Percentiles rank a stretch among this genome's conserved stretches.
phyloP scores from a whole-genome alignment of 2,329 filamentous ascomycete genomes.

The Ceratocystis lukuohia region DNA sequence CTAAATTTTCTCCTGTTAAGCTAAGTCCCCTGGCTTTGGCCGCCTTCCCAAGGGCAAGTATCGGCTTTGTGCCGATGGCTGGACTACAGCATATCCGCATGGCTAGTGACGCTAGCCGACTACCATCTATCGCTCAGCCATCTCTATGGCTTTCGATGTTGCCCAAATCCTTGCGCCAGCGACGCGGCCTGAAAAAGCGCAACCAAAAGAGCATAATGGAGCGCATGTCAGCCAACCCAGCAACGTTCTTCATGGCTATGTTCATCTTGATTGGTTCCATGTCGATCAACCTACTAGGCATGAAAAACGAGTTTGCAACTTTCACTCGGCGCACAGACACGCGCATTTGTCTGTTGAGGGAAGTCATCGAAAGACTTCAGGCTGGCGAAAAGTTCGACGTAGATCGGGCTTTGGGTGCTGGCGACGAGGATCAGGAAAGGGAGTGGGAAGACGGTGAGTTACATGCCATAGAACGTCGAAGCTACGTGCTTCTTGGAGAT shows the following conservation, averaged over 20 bases:
- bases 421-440: slow-evolving; percentile 57
- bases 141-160: slow-evolving; percentile 59
- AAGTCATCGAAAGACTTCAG: slow-evolving; percentile 59
- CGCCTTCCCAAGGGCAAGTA: neutral
- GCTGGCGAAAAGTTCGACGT: slow-evolving; percentile 72
- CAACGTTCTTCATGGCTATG: slow-evolving; percentile 69
- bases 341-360: slow-evolving; percentile 60
- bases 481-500: neutral
- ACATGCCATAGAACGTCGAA: neutral
- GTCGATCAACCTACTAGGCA: slow-evolving; percentile 77
- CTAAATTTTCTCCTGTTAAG: neutral
- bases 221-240: slow-evolving; percentile 44
- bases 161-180: slow-evolving; percentile 47
- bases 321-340: slow-evolving; percentile 66
- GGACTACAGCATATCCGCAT: neutral
- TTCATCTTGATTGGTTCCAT: slow-evolving; percentile 86
- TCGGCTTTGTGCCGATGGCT: neutral
- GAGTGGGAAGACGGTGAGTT: slow-evolving; percentile 75
- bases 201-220: slow-evolving; percentile 23
- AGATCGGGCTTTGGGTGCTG: slow-evolving; percentile 65
- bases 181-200: neutral
- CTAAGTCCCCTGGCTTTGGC: neutral
- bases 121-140: slow-evolving; percentile 40
- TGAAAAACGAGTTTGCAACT: slow-evolving; percentile 61
- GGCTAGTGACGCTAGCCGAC: slow-evolving; percentile 26